Conservation (phyloP, 352 stramenopile species). For the Pythium vanterpoolii region DNA sequence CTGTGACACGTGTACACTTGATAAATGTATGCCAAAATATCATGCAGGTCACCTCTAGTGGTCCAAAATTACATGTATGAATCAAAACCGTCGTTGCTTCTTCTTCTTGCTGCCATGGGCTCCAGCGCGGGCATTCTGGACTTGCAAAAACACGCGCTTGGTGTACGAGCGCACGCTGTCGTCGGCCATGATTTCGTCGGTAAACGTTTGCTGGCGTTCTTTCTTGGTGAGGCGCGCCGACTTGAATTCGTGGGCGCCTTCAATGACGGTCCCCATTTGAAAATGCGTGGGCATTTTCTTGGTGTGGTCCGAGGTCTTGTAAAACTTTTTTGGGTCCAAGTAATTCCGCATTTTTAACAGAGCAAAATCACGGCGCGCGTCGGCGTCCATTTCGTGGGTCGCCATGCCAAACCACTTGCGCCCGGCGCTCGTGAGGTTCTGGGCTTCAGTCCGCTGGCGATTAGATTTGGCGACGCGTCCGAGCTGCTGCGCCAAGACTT, state of each 20-base stretch:
- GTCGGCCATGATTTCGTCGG: constrained; percentile 95
- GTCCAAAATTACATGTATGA: constrained; percentile 14
- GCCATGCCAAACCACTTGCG: constrained; percentile 92
- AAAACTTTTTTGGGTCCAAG: constrained; percentile 96
- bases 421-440: constrained; percentile 52
- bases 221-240: constrained; percentile 90
- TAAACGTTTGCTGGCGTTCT: constrained; percentile 90
- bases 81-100: constrained; percentile 33
- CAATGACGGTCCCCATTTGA: constrained; percentile 91
- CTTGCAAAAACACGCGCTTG: constrained; percentile 75
- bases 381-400: constrained; percentile 85
- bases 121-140: constrained; percentile 48
- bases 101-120: constrained; percentile 39
- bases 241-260: constrained; percentile 90
- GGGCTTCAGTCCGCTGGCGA: constrained; percentile 47
- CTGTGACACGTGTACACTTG: constrained; percentile 20
- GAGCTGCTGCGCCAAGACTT: constrained; percentile 37
- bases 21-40: not conserved
- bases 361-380: constrained; percentile 87
- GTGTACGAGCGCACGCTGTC: constrained; percentile 79
- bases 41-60: not conserved
- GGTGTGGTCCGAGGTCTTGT: constrained; percentile 91
- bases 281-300: constrained; percentile 87
- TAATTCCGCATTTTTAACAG: constrained; percentile 95
- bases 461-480: constrained; percentile 40